phyloP scores from a whole-genome alignment of 2,329 filamentous ascomycete genomes.

The Neonectria hederae region DNA sequence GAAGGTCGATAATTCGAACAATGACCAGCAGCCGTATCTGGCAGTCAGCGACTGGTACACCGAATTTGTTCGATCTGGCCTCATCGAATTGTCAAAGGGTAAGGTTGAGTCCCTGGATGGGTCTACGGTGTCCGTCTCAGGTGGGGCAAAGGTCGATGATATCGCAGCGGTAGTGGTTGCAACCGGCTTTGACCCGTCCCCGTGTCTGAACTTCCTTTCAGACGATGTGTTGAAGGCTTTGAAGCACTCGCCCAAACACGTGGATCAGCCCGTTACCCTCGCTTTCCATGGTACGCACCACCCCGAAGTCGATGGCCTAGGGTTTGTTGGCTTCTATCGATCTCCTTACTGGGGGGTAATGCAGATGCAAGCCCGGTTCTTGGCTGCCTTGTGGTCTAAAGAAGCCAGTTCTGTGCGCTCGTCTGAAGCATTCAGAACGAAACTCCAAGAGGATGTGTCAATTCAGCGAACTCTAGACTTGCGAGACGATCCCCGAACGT shows the following conservation, averaged over 20 bases:
- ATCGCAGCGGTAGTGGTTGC: constrained; percentile 76
- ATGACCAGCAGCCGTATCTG: constrained; percentile 68
- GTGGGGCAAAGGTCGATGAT: constrained; percentile 55
- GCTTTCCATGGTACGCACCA: constrained; percentile 74
- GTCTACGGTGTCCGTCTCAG: constrained; percentile 47
- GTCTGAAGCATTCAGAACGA: constrained; percentile 47
- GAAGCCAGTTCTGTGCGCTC: constrained; percentile 30
- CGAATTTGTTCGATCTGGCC: constrained; percentile 75
- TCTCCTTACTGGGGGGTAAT: constrained; percentile 88
- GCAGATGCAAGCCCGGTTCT: constrained; percentile 82
- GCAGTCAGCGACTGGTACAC: constrained; percentile 77
- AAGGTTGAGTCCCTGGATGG: constrained; percentile 50
- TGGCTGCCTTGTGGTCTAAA: constrained; percentile 68
- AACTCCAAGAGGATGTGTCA: constrained; percentile 56
- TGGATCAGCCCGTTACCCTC: constrained; percentile 70
- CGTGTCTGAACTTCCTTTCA: constrained; percentile 72
- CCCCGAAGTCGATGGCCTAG: constrained; percentile 68
- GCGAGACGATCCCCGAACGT: constrained; percentile 61
- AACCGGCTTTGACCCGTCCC: constrained; percentile 76
- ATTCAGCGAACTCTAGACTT: constrained; percentile 60
- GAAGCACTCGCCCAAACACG: constrained; percentile 63
- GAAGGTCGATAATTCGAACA: constrained; percentile 51
- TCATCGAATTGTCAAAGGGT: constrained; percentile 63
- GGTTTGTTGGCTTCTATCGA: constrained; percentile 86
- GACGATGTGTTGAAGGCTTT: constrained; percentile 64